A percentile compares a stretch with the other conserved stretches of the same genome.
phyloP scores from a whole-genome alignment of 495 filamentous ascomycete species.

The Tuber umbilicatum region DNA sequence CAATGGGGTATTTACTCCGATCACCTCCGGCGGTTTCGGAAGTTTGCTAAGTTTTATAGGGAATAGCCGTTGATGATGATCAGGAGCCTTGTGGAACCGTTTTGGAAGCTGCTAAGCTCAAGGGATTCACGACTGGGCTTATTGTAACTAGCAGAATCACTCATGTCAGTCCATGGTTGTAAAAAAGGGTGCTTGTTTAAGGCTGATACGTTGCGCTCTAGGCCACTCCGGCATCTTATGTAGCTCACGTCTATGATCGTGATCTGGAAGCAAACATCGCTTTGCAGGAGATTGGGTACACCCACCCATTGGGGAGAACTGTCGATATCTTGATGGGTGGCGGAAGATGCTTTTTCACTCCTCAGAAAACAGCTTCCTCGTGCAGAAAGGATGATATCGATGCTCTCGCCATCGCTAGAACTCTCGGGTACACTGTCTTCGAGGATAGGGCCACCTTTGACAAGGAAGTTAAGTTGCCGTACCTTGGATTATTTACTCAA shows the following conservation, averaged over 20 bases:
- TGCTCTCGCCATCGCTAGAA: conserved; percentile 37
- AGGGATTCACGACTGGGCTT: conserved; percentile 42
- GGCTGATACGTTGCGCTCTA: conserved; percentile 1
- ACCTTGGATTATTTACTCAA: conserved; percentile 42
- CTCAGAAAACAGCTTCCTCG: conserved; percentile 35
- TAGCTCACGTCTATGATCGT: conserved; percentile 42
- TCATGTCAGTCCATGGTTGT: conserved; percentile 27
- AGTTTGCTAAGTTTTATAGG: neutral
- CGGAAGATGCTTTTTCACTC: conserved; percentile 43
- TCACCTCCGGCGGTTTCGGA: neutral
- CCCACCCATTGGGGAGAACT: conserved; percentile 39
- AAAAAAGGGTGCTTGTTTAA: neutral
- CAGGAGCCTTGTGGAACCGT: conserved; percentile 40
- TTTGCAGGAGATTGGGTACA: conserved; percentile 41
- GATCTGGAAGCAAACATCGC: conserved; percentile 42
- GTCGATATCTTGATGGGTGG: conserved; percentile 44
- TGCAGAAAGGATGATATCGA: conserved; percentile 43
- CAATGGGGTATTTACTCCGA: conserved; percentile 28
- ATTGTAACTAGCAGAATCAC: conserved; percentile 44
- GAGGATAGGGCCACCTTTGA: conserved; percentile 41
- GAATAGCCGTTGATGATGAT: conserved; percentile 36
- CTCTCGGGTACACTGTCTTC: conserved; percentile 42
- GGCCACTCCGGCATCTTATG: conserved; percentile 41
- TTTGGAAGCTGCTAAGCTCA: conserved; percentile 41
- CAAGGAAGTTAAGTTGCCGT: conserved; percentile 40